Percentiles rank a stretch among this genome's conserved stretches.
Conservation (phyloP, 306 rosid genomes). For the Benincasa hispida region DNA sequence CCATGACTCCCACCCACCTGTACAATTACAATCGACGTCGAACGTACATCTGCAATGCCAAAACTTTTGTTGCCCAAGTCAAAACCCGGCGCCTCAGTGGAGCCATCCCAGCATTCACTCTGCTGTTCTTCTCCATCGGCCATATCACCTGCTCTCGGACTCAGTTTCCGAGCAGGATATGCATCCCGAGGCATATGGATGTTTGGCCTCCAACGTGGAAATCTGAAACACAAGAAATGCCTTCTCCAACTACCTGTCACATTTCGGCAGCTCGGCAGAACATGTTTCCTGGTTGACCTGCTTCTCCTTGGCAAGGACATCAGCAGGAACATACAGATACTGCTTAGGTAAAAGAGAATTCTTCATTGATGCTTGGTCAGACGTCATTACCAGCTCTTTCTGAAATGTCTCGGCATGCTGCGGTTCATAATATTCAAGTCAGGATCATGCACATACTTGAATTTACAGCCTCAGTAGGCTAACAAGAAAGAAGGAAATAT, state of each 20-base stretch:
- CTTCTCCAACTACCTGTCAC: constrained; percentile 32
- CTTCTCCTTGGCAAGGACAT: constrained; percentile 68
- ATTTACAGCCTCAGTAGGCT: background rate
- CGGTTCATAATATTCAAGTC: constrained; percentile 10
- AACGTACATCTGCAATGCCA: background rate
- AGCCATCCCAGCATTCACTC: background rate
- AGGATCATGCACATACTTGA: background rate
- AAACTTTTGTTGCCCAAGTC: background rate
- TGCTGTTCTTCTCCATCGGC: background rate
- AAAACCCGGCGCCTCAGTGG: background rate
- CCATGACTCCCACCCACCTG: background rate
- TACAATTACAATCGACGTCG: background rate
- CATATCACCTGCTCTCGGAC: background rate
- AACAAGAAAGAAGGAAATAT: background rate
- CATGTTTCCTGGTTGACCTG: constrained; percentile 47
- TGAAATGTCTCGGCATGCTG: constrained; percentile 77
- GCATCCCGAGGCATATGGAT: constrained; percentile 9
- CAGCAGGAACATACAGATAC: constrained; percentile 96
- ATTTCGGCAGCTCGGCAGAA: constrained; percentile 39
- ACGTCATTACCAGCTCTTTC: constrained; percentile 92
- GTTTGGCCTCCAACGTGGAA: constrained; percentile 17
- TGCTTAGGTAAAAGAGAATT: constrained; percentile 82
- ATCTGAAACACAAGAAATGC: constrained; percentile 12
- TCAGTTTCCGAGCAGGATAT: constrained; percentile 13
- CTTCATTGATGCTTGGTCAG: constrained; percentile 94